These are phyloP conservation scores for Pythium angustatum DNA, from an alignment of 352 stramenopile genomes.

Conservation along the genomic window DNA sequence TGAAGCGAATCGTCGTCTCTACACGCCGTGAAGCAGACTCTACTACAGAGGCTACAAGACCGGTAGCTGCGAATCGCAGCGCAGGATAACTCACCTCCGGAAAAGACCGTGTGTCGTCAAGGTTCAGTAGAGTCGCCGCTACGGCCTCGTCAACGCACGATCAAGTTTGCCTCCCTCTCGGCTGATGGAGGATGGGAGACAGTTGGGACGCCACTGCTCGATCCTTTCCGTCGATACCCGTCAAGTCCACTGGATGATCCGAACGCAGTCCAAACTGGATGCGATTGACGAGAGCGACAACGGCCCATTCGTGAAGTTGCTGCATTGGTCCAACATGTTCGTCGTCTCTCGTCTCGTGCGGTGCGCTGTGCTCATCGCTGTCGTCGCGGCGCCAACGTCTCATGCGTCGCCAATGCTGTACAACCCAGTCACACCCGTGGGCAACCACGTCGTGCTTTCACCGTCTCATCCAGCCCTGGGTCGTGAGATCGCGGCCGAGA, in stretches of 20 bases:
- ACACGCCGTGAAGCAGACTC: neutral
- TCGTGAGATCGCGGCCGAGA: neutral
- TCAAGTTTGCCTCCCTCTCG: constrained; percentile 4
- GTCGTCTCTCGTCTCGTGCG: neutral
- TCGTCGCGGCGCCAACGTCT: neutral
- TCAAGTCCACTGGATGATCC: neutral
- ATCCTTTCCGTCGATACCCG: neutral
- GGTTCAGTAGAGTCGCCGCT: neutral
- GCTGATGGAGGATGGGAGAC: neutral
- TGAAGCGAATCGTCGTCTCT: neutral
- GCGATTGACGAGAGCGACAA: neutral
- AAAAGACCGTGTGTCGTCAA: neutral
- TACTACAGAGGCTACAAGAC: no score
- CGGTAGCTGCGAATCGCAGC: no score
- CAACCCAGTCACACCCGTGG: constrained; percentile 19
- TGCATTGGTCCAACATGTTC: constrained; percentile 5
- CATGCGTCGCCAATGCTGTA: constrained; percentile 7
- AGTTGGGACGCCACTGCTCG: neutral
- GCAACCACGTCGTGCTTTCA: constrained; percentile 3
- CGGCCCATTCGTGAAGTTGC: constrained; percentile 3
- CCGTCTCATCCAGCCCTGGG: constrained; percentile 15
- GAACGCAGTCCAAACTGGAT: no score
- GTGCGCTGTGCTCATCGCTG: neutral
- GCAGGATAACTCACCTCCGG: neutral
- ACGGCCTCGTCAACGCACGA: neutral